These are phyloP conservation scores for Rhynchosporium agropyri DNA, from an alignment of 2,329 filamentous ascomycete species.

Conservation along the genomic window DNA sequence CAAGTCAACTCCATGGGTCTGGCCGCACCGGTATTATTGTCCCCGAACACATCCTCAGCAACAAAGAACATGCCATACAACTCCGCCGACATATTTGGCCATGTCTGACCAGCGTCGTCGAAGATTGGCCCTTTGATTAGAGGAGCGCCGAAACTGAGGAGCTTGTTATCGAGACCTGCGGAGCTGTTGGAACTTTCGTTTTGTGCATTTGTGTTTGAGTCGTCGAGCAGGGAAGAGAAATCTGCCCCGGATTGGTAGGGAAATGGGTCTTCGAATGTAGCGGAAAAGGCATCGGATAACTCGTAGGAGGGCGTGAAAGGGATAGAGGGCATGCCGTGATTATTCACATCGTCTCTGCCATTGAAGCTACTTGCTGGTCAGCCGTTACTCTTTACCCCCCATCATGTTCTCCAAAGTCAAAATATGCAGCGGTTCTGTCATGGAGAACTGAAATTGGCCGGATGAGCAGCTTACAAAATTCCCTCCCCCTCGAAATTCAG, in stretches of 20 bases:
- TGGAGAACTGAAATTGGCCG: neutral
- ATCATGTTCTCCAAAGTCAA: neutral
- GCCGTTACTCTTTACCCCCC: neutral
- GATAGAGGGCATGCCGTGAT: slow-evolving; percentile 44
- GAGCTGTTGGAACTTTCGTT: slow-evolving; percentile 25
- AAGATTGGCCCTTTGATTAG: slow-evolving; percentile 62
- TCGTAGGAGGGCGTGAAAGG: slow-evolving; percentile 64
- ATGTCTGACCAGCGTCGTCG: slow-evolving; percentile 66
- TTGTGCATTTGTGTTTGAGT: slow-evolving; percentile 30
- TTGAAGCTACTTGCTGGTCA: slow-evolving; percentile 20
- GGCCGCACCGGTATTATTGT: slow-evolving; percentile 49
- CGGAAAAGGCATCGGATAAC: slow-evolving; percentile 60
- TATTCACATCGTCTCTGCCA: slow-evolving; percentile 46
- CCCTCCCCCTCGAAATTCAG: slow-evolving; percentile 37
- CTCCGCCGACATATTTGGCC: slow-evolving; percentile 71
- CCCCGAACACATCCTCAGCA: slow-evolving; percentile 75
- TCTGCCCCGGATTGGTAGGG: slow-evolving; percentile 54
- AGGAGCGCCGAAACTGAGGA: slow-evolving; percentile 73
- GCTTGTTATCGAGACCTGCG: slow-evolving; percentile 65
- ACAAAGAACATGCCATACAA: slow-evolving; percentile 89
- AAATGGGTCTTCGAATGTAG: slow-evolving; percentile 68
- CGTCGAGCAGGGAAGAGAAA: slow-evolving; percentile 44
- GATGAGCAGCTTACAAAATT: slow-evolving; percentile 34
- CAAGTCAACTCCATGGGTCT: slow-evolving; percentile 84
- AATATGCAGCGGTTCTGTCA: neutral